Conservation (phyloP, 208 protist genomes). For the Porcisia deanei region DNA sequence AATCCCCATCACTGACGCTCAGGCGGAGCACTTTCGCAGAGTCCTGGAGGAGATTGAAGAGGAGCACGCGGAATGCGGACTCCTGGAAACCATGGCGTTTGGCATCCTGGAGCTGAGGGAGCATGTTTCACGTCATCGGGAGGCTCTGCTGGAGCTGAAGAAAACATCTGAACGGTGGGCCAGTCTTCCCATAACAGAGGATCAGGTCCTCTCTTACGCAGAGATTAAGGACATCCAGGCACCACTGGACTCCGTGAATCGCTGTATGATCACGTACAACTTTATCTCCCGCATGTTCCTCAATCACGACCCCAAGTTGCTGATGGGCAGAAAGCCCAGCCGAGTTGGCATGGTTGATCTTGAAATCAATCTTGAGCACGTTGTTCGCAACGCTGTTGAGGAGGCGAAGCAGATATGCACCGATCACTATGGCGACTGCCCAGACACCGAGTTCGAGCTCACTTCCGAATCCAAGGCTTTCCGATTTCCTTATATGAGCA, state of each 20-base stretch:
- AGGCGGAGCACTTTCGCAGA: constrained; percentile 50
- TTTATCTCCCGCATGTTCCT: constrained; percentile 85
- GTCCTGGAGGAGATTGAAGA: constrained; percentile 80
- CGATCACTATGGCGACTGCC: constrained; percentile 88
- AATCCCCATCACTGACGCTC: constrained; percentile 54
- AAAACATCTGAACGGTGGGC: constrained; percentile 36
- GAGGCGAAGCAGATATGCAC: constrained; percentile 92
- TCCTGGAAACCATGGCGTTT: constrained; percentile 76
- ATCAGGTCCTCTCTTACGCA: constrained; percentile 57
- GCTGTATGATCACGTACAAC: constrained; percentile 83
- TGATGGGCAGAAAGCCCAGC: constrained; percentile 27
- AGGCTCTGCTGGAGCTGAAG: constrained; percentile 58
- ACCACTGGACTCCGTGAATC: constrained; percentile 67
- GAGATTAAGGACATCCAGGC: constrained; percentile 63
- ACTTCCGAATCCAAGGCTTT: constrained; percentile 62
- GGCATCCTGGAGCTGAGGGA: constrained; percentile 87
- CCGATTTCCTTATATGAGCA: constrained; percentile 92
- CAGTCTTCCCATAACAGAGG: constrained; percentile 35
- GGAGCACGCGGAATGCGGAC: constrained; percentile 55
- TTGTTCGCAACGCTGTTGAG: constrained; percentile 82
- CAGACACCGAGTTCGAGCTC: constrained; percentile 83
- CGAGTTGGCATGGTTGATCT: constrained; percentile 86
- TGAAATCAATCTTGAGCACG: constrained; percentile 80
- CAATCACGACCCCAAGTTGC: constrained; percentile 37
- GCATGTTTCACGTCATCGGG: constrained; percentile 61